Evolutionary conservation across 106 monocot genomes (phyloP), one percentile per base, ranked within the genome.

Genomic region (Ottelia alismoides): DNA sequence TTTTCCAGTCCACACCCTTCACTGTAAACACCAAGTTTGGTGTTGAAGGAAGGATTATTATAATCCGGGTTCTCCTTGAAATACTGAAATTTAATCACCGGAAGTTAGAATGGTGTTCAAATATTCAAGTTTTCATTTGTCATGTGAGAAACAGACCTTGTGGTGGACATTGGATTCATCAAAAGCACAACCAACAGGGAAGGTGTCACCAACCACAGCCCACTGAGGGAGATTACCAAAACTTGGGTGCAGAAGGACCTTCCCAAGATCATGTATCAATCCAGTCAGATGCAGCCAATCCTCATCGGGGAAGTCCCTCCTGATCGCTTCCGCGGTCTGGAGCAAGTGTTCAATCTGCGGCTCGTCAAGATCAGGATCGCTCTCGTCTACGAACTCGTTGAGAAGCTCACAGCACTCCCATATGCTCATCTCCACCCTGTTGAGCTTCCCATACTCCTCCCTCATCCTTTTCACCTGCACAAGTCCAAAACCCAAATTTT

Each of bases 221-320:
- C 93, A 93, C 45, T 93, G 93, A 11, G 93, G 93, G 45, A 87
- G 88, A 28, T 69, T 30, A 3, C 93, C 93, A 73, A 93, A 93
- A 16, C 44, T 80, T 1, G 49, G 64, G 57, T 93, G 93, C 11
- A 88, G 76, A 47, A 94, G 84, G 50, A 88, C 94, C 70, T 94
- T 94, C 21, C 93, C 93, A 17, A 93, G 78, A 67, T 93, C n/a
- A 55, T 84, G 84, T 28, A 80, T 84, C 9, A 89, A 79, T 10
- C 83, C 88, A 43, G 83, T 90, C 9, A 88, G 51, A 24, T 88
- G 88, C 22, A 89, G 58, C 83, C 88, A 89, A 60, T 89, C 88
- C 32, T 89, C 83, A 18, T 79, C 35, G 11, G 88, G 88, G 32
- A 76, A 80, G 27, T 89, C 83, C 64, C 70, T 79, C 47, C 80